Base-by-base conservation (phyloP, 225 moss, liverwort and hornwort species). In the Lunularia cruciata region DNA sequence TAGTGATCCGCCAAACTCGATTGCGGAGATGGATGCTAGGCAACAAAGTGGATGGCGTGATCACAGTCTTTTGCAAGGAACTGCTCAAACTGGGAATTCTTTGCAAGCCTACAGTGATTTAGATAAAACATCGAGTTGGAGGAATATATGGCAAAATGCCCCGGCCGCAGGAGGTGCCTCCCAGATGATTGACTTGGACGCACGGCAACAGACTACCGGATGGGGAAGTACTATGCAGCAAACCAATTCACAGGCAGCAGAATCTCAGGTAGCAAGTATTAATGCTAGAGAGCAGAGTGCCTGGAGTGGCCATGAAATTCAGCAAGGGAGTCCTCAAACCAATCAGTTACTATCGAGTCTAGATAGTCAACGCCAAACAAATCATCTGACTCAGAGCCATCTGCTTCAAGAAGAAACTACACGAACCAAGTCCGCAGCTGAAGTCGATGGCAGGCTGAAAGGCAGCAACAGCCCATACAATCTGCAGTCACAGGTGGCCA, bases 31-130 rank as follows among this genome's bases (percentile, higher is more conserved):
- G 49, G 85, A 86, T 46, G 73, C 83, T 23, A 88, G 80, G 71
- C 89, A 87, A 49, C 90, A 94, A 67, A 83, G 82, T 75, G 89
- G 78, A 71, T 94, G 91, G 94, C 89, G 94, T 67, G 91, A 84
- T 62, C 91, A 88, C 64, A 80, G 75, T 35, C 77, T 89, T 47
- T 69, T 91, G 78, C 94, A 89, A 75, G 89, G 86, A 55, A 84
- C 84, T 61, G 72, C 83, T 51, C 93, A 86, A 71, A 83, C 85
- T 10, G 85, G 85, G 64, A 84, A 83, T 47, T 80, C 91, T 42
- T 66, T 91, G 3, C 91, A 91, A 72, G 77, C 73, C 47, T 88
- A 85, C 53, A 75, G 78, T 51, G 89, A 91, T 47, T 33, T 86
- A 39, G 91, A 88, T 58, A 80, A 75, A 64, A 84, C 81, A 62